Evolutionary conservation across 495 filamentous ascomycete genomes (phyloP), one percentile per base, ranked within the genome.

Genomic region (Elasticomyces elasticus): DNA sequence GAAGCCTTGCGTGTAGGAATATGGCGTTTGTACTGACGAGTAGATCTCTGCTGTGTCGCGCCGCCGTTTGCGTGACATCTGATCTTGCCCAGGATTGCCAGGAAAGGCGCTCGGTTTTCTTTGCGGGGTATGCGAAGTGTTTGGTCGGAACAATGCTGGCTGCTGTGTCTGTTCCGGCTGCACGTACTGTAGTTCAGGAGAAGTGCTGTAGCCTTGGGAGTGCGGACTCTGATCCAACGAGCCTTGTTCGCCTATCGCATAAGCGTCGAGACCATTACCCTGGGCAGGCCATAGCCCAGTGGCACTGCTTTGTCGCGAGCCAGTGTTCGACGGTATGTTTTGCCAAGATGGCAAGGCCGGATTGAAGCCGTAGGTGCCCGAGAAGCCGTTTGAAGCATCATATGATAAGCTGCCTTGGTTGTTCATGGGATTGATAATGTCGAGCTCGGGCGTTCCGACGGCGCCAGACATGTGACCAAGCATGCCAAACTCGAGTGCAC

Each of bases 401-500:
- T 60, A 63, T 1, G 50, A 55, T 7, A 58, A 1, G 41, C 38
- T 54, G 19, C 42, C 52, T 41, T 53, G 51, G 9, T 70, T 64
- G 67, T 17, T 25, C 41, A 64, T 54, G 10, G 55, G 35, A 27
- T 67, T 64, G 52, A 75, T 65, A 17, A 66, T 62, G 30, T 67
- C 66, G 51, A 55, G 62, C 13, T 94, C 88, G 5, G 82, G 82
- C 1, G 86, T 87, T 50, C 90, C 87, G 19, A 80, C 85, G 1
- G 86, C 87, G 1, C 86, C 87, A 26, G 87, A 86, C 85, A 98
- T 91, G 63, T 95, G 89, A 19, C 87, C 86, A 4, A 98, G 80
- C 80, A 95, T 94, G 20, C 87, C 82, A 63, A 96, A 95, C 66
- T 98, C 92, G 54, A 94, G 68, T 27, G 88, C 89, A 54, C 88